Evolutionary conservation across 2,329 filamentous ascomycete species (phyloP).

Genomic region (Colletotrichum orchidophilum): DNA sequence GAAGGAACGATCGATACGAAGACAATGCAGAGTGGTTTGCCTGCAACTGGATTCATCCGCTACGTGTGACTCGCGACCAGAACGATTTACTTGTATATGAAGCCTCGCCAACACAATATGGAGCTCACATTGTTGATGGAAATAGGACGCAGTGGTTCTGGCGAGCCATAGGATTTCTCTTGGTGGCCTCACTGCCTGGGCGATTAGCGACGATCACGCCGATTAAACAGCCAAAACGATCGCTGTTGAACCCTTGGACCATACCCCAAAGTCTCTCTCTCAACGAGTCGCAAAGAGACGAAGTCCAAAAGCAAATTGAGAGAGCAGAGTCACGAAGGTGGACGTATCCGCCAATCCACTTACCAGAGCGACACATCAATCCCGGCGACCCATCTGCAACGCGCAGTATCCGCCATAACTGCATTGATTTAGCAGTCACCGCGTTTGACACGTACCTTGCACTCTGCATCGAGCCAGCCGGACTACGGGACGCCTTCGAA

Average conservation of each 20-base stretch:
- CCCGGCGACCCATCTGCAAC: not conserved
- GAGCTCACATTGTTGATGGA: not conserved
- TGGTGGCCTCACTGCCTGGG: conserved; percentile 10
- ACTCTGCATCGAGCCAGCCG: not conserved
- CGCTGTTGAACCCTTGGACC: not conserved
- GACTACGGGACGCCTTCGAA: not conserved
- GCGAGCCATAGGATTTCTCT: conserved; percentile 15
- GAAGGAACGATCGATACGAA: not conserved
- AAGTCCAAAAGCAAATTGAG: not conserved
- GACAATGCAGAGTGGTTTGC: not conserved
- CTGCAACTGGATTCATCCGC: not conserved
- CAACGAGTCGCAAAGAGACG: not conserved
- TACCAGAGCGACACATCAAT: not conserved
- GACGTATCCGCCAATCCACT: not conserved
- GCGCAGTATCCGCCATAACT: not conserved
- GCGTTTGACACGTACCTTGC: not conserved
- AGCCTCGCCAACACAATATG: not conserved
- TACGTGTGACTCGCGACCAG: not conserved
- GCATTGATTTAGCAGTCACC: not conserved
- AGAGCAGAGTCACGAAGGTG: not conserved
- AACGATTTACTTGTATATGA: not conserved
- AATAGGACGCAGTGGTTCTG: conserved; percentile 24
- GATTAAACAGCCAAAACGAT: not conserved
- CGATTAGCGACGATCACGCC: not conserved
- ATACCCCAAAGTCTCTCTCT: not conserved